Base-by-base conservation (phyloP, 2,329 filamentous ascomycete genomes). In the Sclerotinia sclerotiorum region DNA sequence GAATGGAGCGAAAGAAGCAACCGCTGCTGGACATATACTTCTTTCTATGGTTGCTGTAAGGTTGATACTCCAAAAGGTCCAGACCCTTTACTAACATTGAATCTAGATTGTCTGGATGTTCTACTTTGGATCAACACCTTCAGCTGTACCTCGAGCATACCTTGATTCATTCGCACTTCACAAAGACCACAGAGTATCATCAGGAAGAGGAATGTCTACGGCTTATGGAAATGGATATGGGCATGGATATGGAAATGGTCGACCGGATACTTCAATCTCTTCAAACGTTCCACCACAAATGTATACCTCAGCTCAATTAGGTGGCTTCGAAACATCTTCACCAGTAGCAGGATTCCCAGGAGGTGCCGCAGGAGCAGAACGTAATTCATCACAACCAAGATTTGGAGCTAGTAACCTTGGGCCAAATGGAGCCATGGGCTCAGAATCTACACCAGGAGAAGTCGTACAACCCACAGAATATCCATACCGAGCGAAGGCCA, bases 401-500 rank as follows among this genome's bases (percentile, higher is more conserved):
- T 77, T 78, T 81, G 64, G 78, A 79, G 73, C 57, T 72, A 83
- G 73, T 76, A 76, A 72, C 68, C 70, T 74, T 54, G 73, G 69
- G 48, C 68, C 70, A 55, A 72, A 68, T 64, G 80, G 69, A 61
- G 77, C 65, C 71, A 78, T 71, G 44, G 71, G 76, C 77, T 69
- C 70, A 68, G 73, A 77, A 35, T 71, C 72, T 39, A 71, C 73
- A 24, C 65, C 72, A 15, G 79, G 82, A 69, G 88, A 91, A 74
- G 87, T 90, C 49, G 86, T 88, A 21, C 85, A 86, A 32, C 93
- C 94, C 0, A 94, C 92, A 55, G 94, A 98, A 79, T 99, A 99
- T 79, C 95, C 95, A 4, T 99, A 99, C 81, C 88, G 92, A 69
- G 95, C 95, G 61, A 98, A 98, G 87, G 95, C 95, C 70, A 99